Evolutionary conservation across 2,329 filamentous ascomycete genomes (phyloP).

Genomic region (Exophiala lecanii-corni): DNA sequence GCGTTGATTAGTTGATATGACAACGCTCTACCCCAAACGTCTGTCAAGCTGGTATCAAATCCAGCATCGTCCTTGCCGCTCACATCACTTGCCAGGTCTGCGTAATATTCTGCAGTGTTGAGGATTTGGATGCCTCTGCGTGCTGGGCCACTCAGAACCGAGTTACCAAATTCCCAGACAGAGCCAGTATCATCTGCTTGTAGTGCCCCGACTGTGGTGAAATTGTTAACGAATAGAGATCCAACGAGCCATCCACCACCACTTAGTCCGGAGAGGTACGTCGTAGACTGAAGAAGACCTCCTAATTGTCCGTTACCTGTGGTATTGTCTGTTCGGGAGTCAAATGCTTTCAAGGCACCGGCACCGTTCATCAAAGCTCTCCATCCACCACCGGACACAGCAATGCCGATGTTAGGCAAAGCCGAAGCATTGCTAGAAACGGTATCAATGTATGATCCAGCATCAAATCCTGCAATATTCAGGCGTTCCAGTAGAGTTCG

Average conservation of each 20-base stretch:
- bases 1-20: conserved; percentile 80
- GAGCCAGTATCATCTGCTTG: conserved; percentile 40
- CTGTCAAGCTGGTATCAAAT: conserved; percentile 70
- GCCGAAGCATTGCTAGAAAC: conserved; percentile 52
- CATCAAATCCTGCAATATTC: conserved; percentile 74
- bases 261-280: conserved; percentile 75
- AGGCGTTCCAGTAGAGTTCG: conserved; percentile 65
- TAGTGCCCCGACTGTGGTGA: conserved; percentile 61
- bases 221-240: conserved; percentile 75
- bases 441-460: conserved; percentile 63
- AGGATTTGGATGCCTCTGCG: conserved; percentile 49
- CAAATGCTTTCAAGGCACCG: conserved; percentile 73
- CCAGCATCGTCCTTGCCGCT: conserved; percentile 58
- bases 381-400: conserved; percentile 79
- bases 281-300: conserved; percentile 73
- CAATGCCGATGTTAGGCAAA: conserved; percentile 68
- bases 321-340: conserved; percentile 62
- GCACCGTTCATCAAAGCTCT: conserved; percentile 80
- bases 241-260: conserved; percentile 82
- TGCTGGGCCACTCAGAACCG: conserved; percentile 57
- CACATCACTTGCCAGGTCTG: conserved; percentile 55
- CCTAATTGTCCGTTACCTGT: conserved; percentile 65
- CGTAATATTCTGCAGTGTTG: conserved; percentile 58
- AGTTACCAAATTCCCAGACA: conserved; percentile 61
- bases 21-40: conserved; percentile 85